These are phyloP conservation scores for Lachancea sp. DNA, from an alignment of 805 yeast genomes.

Conservation along the genomic window DNA sequence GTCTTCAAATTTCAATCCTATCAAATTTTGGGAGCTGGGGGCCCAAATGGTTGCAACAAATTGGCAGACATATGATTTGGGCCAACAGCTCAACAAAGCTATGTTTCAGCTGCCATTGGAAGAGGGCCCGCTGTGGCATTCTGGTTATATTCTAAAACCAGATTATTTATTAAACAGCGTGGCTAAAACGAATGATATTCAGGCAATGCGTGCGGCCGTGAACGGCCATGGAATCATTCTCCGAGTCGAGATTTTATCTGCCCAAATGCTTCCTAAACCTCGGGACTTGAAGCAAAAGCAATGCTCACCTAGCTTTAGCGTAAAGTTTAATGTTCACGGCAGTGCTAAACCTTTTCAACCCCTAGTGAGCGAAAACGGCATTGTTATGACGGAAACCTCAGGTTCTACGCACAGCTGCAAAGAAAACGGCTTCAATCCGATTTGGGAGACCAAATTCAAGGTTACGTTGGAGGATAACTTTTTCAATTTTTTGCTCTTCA, in stretches of 20 bases:
- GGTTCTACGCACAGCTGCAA: constrained; percentile 33
- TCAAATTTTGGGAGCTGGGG: constrained; percentile 76
- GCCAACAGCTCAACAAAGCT: constrained; percentile 83
- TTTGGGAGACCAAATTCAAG: constrained; percentile 59
- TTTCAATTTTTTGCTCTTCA: constrained; percentile 51
- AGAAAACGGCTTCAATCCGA: constrained; percentile 82
- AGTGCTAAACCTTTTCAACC: constrained; percentile 18
- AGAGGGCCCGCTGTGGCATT: constrained; percentile 23
- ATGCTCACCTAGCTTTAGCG: constrained; percentile 21
- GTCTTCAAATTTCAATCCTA: constrained; percentile 78
- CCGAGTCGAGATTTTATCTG: constrained; percentile 57
- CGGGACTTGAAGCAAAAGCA: constrained; percentile 31
- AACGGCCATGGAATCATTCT: constrained; percentile 18
- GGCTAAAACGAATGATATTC: constrained; percentile 24
- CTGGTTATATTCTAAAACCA: constrained; percentile 83
- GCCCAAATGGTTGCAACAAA: constrained; percentile 94
- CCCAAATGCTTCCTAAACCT: constrained; percentile 77
- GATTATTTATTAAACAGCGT: constrained; percentile 32
- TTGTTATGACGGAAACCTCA: constrained; percentile 11
- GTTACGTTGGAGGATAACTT: constrained; percentile 36
- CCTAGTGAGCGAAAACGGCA: constrained; percentile 20
- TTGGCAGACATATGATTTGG: constrained; percentile 89
- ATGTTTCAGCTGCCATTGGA: constrained; percentile 56
- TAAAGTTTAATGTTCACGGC: constrained; percentile 20
- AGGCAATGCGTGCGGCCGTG: constrained; percentile 15